Evolutionary conservation across 2,329 filamentous ascomycete genomes (phyloP), one percentile per base, ranked within the genome.

Genomic region (Polychaeton citri): DNA sequence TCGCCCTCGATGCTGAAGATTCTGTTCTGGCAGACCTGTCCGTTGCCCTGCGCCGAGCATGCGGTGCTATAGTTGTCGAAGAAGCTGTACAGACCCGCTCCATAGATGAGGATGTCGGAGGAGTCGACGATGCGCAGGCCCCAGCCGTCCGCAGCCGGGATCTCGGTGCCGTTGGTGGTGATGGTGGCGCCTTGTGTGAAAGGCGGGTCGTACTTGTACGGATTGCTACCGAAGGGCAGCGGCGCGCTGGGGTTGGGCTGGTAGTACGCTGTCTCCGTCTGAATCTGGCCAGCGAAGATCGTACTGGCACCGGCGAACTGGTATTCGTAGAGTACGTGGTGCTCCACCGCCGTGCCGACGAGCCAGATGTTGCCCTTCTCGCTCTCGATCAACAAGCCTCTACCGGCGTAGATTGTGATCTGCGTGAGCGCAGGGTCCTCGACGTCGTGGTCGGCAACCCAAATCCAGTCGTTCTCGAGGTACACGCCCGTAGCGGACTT

Each of bases 371-470:
- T 44, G 4, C 60, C 60, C 12, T 85, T 76, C 55, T 85, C 77
- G 33, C 68, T 82, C 63, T 93, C 83, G 48, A 94, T 74, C 21
- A 79, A 69, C 43, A 94, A 72, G 49, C 87, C 88, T 44, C 88
- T 84, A 34, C 86, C 88, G 57, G 85, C 93, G 74, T 82, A 95
- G 54, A 96, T 76, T 54, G 80, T 80, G 59, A 90, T 80, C 59
- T 90, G 81, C 36, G 60, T 75, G 54, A 81, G 73, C 50, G 78
- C 74, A 1, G 61, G 46, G 15, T 76, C 71, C 55, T 95, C 87
- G 18, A 95, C 76, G 54, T 93, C 83, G 63, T 95, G 88, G 56
- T 95, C 87, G 1, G 87, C 77, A 18, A 84, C 79, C 87, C 87
- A 95, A 55, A 84, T 76, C 87, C 88, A 95, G 35, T 71, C 76